Evolutionary conservation across 1,284 basidiomycete genomes (phyloP), one percentile per base, ranked within the genome.

Genomic region (Sanghuangporus sanghuang): DNA sequence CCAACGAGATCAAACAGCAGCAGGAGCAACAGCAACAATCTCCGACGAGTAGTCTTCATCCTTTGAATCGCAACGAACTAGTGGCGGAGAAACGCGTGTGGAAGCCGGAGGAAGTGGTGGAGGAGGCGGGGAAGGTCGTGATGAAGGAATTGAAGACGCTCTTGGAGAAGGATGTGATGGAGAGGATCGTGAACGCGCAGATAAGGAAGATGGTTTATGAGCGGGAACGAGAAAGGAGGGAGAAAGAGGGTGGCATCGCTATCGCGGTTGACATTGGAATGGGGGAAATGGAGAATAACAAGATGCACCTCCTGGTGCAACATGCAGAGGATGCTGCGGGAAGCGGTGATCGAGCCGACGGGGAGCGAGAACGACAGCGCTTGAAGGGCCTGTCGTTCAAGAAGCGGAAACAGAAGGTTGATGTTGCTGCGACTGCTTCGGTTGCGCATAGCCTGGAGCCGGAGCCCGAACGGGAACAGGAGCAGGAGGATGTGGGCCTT

Each of bases 121-220:
- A 81, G 7, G 79, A 81, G 46, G 90, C 90, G 2, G 79, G 82
- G 67, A 78, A 81, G 66, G 74, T 85, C 56, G 83, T 95, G 57
- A 66, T 87, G 53, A 77, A 76, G 44, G 91, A 95, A 70, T 77
- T 95, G 50, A 76, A 77, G 64, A 74, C 71, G 2, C 68, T 84
- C 57, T 77, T 95, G 59, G 79, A 86, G 73, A 86, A 84, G 73
- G 93, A 95, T 69, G 78, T 95, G 38, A 79, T 81, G 69, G 86
- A 87, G 49, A 80, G 85, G 7, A 73, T 92, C 3, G 83, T 93
- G 11, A 81, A 77, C 5, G 74, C 77, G 6, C 84, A 85, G 46
- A 69, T 93, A 53, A 77, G 81, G 65, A 77, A 79, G 66, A 72
- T 89, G 59, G 79, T 89, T 55, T 73, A 72, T 18, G 82, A 81